Base-by-base conservation (phyloP, 768 basidiomycete species). In the Suillus hirtellus region DNA sequence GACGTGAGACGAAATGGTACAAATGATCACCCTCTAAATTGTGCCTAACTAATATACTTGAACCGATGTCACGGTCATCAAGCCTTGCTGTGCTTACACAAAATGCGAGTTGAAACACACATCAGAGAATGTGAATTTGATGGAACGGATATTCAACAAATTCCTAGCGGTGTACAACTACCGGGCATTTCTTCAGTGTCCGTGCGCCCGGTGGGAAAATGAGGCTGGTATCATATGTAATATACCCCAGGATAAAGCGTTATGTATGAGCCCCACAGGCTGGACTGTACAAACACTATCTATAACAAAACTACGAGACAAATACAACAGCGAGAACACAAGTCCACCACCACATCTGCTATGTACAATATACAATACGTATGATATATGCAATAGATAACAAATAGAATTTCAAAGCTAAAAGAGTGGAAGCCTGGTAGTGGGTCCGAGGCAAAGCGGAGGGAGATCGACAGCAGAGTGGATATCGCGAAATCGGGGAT, bases 351-450 rank as follows among this genome's bases (percentile, higher is more conserved):
- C 31, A 31, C 53, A 35, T 34, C 11, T 19, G 35, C 34, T 54
- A 54, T 54, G 35, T 17, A 40, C 38, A 58, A 40, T 56, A 58
- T 42, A 17, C 27, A 27, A 42, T 38, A n/a, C 2, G 53, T 40
- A 58, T 27, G 24, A 58, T 58, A 56, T 38, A 19, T 42, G 56
- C 27, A 31, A 42, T 58, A 58, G 10, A 58, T 56, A 15, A 58
- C 11, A 19, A 58, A 58, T 58, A 42, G 55, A 56, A 17, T 40
- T 21, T 4, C 4, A 40, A 27, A 17, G 40, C 24, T 17, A 42
- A 58, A 58, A 27, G 56, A 58, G 56, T 42, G 56, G 56, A 42
- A 19, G 56, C 24, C 24, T 42, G 17, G 15, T 58, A 17, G 17
- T 6, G 9, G 55, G 27, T 27, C 17, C 56, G 38, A 58, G 10